Conservation (phyloP, 1,284 basidiomycete genomes). For the Ceratorhiza oryzae-sativae region DNA sequence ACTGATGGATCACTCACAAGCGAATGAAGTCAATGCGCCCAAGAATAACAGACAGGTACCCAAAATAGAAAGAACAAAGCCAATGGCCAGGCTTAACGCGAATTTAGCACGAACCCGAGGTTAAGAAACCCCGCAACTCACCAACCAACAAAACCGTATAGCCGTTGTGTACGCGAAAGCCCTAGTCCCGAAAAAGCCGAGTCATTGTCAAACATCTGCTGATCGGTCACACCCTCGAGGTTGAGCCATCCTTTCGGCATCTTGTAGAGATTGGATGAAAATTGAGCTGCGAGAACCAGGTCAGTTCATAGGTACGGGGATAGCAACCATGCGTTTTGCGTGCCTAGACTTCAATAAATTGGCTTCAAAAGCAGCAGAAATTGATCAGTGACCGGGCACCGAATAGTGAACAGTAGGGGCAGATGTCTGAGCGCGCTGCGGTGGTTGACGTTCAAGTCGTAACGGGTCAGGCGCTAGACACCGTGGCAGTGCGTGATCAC, state of each 20-base stretch:
- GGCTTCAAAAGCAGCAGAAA: not conserved
- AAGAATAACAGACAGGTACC: constrained; percentile 82
- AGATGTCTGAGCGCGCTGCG: constrained; percentile 16
- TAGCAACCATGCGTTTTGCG: not conserved
- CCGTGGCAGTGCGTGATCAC: constrained; percentile 14
- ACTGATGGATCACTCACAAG: constrained; percentile 56
- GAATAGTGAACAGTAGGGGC: not conserved
- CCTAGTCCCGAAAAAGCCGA: constrained; percentile 82
- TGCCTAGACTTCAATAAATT: not conserved
- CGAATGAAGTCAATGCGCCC: constrained; percentile 75
- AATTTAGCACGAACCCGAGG: not conserved
- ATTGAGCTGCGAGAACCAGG: not conserved
- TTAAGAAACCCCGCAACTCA: constrained; percentile 53
- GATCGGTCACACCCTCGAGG: constrained; percentile 61
- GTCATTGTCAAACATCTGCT: constrained; percentile 80
- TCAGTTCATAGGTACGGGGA: not conserved
- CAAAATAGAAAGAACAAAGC: constrained; percentile 81
- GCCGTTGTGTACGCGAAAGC: constrained; percentile 75
- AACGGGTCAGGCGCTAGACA: constrained; percentile 17
- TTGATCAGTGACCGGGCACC: not conserved
- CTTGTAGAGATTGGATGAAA: not conserved
- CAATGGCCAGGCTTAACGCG: constrained; percentile 61
- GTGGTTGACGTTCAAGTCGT: constrained; percentile 10
- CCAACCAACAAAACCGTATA: constrained; percentile 87
- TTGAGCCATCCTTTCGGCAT: constrained; percentile 44